phyloP scores from a whole-genome alignment of 2,329 filamentous ascomycete species.

The Chaetothyriales sp. region DNA sequence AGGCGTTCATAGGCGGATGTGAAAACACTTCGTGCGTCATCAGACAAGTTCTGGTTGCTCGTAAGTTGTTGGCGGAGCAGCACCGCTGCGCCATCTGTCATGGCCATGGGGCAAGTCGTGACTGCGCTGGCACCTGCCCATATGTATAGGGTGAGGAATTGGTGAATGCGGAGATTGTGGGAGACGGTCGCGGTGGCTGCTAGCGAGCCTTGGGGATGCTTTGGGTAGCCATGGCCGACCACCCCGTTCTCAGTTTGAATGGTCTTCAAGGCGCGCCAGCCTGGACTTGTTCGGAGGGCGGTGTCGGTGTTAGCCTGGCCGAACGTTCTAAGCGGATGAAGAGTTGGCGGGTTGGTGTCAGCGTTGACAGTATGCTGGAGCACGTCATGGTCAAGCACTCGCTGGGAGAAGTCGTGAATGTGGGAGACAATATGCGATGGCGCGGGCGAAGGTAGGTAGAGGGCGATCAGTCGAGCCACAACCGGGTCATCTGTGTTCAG shows the following conservation, averaged over 20 bases:
- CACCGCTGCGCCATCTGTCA: slow-evolving; percentile 34
- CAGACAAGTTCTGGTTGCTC: slow-evolving; percentile 5
- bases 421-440: slow-evolving; percentile 5
- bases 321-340: slow-evolving; percentile 13
- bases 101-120: slow-evolving; percentile 50
- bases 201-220: slow-evolving; percentile 1
- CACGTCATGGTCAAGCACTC: slow-evolving; percentile 8
- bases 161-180: slow-evolving; percentile 40
- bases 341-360: slow-evolving; percentile 10
- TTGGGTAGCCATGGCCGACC: slow-evolving; percentile 42
- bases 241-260: slow-evolving; percentile 45
- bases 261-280: slow-evolving; percentile 42
- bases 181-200: not conserved
- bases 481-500: slow-evolving; percentile 8
- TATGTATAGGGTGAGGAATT: slow-evolving; percentile 42
- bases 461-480: slow-evolving; percentile 6
- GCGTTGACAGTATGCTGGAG: slow-evolving; percentile 11
- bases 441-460: slow-evolving; percentile 7
- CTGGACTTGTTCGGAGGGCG: slow-evolving; percentile 37
- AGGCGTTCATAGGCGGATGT: slow-evolving; percentile 18
- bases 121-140: slow-evolving; percentile 46
- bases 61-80: slow-evolving; percentile 13
- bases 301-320: slow-evolving; percentile 12
- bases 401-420: slow-evolving; percentile 12
- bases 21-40: slow-evolving; percentile 16